These are phyloP conservation scores for Trichoderma endophyticum DNA, from an alignment of 2,329 filamentous ascomycete genomes.

Conservation along the genomic window DNA sequence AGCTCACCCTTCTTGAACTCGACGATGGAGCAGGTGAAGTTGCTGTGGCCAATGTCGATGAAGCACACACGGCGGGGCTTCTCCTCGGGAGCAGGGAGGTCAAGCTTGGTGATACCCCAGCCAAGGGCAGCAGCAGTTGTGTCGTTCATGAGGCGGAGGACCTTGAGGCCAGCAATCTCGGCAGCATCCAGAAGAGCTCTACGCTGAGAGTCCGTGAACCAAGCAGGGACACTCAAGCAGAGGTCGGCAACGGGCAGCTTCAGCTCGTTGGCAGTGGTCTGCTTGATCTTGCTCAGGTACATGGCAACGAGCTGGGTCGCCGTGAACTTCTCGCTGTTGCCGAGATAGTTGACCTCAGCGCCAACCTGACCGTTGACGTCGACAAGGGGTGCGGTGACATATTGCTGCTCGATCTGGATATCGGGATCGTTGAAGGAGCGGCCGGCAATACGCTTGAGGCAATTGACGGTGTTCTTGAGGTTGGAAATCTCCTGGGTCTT, in stretches of 20 bases:
- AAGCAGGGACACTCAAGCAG: constrained; percentile 89
- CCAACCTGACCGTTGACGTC: constrained; percentile 94
- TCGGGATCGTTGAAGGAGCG: constrained; percentile 86
- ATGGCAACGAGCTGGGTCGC: constrained; percentile 90
- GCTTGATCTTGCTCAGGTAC: constrained; percentile 92
- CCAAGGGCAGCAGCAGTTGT: constrained; percentile 94
- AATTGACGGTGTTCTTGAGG: constrained; percentile 96
- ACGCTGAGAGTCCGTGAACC: constrained; percentile 96
- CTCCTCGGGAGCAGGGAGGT: constrained; percentile 84
- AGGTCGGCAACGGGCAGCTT: constrained; percentile 89
- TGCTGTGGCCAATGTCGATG: constrained; percentile 93
- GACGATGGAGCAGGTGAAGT: constrained; percentile 90
- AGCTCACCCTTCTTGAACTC: constrained; percentile 98
- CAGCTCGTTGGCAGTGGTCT: constrained; percentile 81
- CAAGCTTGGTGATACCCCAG: constrained; percentile 96
- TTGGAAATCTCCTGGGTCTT: constrained; percentile 99
- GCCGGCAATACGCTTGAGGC: constrained; percentile 87
- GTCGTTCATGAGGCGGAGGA: constrained; percentile 94
- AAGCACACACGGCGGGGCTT: constrained; percentile 88
- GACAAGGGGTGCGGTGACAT: constrained; percentile 78
- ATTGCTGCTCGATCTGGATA: constrained; percentile 88
- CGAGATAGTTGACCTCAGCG: constrained; percentile 87
- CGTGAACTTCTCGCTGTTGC: constrained; percentile 94
- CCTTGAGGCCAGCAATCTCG: constrained; percentile 89
- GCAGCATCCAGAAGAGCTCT: constrained; percentile 84